Base-by-base conservation (phyloP, 306 rosid genomes). In the Boehmeria nivea region DNA sequence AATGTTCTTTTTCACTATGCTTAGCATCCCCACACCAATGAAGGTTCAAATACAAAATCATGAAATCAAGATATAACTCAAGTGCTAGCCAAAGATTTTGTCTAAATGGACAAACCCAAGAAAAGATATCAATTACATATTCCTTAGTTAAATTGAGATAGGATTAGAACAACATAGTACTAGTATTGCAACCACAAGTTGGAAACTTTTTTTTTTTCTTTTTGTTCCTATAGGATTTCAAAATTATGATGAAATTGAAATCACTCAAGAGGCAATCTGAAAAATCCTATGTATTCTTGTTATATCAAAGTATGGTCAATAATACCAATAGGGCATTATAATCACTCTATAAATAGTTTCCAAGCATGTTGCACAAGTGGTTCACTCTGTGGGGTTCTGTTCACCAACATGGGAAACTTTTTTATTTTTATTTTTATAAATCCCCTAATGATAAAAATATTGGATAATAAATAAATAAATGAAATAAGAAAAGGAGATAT, bases 181-280 rank as follows among this genome's bases (percentile, higher is more conserved):
- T n/a, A 40, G 52, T 45, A 48, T 54, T n/a, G n/a, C n/a, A n/a
- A n/a, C n/a, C n/a, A n/a, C n/a, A n/a, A n/a, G n/a, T n/a, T n/a
- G n/a, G n/a, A n/a, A n/a, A n/a, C n/a, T n/a, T n/a, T n/a, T n/a
- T n/a, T n/a, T n/a, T n/a, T n/a, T n/a, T n/a, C n/a, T 14, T 50
- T 3, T 12, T 21, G 0, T 46, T 23, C 8, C 3, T 21, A 3
- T 48, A 26, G 43, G 48, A 45, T 17, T 60, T 65, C 36, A 38
- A 48, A 31, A 47, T 48, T 8, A 17, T 25, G 82, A 68, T 52
- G 73, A 31, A 4, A 4, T 31, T 31, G 67, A 54, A 69, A 56
- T 54, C 39, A 46, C 66, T 59, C 72, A 54, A 66, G 33, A 69
- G 64, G 51, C 64, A 76, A 60, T 62, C 24, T n/a, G n/a, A n/a